Conservation (phyloP, 768 basidiomycete genomes). For the Mycena epipterygia region DNA sequence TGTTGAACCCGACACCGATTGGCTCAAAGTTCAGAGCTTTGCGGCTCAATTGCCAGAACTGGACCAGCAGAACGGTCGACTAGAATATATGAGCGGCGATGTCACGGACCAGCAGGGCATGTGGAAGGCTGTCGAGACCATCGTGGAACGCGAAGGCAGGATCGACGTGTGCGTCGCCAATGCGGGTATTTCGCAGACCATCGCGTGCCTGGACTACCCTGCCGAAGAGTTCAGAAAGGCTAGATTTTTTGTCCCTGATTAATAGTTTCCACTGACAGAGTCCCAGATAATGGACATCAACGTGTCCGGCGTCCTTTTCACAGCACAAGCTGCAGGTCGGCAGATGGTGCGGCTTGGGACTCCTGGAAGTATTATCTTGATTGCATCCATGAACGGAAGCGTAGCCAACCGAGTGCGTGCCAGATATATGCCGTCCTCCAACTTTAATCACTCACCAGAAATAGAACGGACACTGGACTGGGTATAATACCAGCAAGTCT, state of each 20-base stretch:
- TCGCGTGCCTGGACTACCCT: constrained; percentile 75
- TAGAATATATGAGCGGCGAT: constrained; percentile 74
- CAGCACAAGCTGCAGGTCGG: constrained; percentile 70
- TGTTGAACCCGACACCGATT: constrained; percentile 60
- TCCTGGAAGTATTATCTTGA: constrained; percentile 65
- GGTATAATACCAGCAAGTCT: constrained; percentile 81
- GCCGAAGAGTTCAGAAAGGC: constrained; percentile 75
- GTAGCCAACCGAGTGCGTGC: constrained; percentile 74
- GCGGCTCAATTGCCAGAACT: constrained; percentile 54
- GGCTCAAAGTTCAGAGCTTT: constrained; percentile 62
- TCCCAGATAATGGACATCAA: constrained; percentile 68
- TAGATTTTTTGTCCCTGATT: constrained; percentile 22
- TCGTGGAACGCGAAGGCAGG: constrained; percentile 76
- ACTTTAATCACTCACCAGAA: constrained; percentile 35
- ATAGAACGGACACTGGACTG: constrained; percentile 74
- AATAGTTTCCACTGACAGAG: not conserved
- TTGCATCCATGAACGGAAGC: constrained; percentile 63
- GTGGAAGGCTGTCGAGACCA: constrained; percentile 68
- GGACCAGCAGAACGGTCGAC: constrained; percentile 39
- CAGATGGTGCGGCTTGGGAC: constrained; percentile 64
- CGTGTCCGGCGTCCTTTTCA: constrained; percentile 64
- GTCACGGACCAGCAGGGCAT: constrained; percentile 72
- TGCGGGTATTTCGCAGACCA: constrained; percentile 78
- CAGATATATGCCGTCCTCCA: not conserved
- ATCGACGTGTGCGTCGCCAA: constrained; percentile 85